Base-by-base conservation (phyloP, 106 monocot genomes). In the Acorus gramineus region DNA sequence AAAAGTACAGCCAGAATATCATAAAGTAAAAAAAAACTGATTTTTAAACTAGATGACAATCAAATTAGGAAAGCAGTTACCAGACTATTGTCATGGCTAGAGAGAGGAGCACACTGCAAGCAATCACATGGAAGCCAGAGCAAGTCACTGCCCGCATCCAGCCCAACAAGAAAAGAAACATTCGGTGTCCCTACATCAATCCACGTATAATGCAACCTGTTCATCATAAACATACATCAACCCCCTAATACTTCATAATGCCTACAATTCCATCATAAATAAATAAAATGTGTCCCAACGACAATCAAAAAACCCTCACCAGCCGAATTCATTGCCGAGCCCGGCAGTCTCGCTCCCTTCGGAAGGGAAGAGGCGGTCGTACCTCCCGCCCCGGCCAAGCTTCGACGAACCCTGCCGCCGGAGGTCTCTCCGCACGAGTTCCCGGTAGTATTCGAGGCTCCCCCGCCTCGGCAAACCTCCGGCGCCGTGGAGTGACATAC, bases 61-160 rank as follows among this genome's bases (percentile, higher is more conserved):
- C 28, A 28, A 28, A 28, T 28, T 28, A 28, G 28, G 28, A 28
- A 44, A 60, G 9, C 49, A 50, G 79, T 28, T 89, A 89, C 89
- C 85, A 85, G 74, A 69, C 74, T 82, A 61, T 78, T 69, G 71
- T 55, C 77, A 69, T 84, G 73, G 56, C 89, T 77, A 69, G 89
- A 80, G 45, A 89, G 68, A 55, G 89, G 84, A 59, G 89, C 89
- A 67, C 89, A 89, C 42, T 81, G 81, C 66, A 89, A 80, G 76
- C 90, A 95, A 71, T 90, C 80, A 69, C 94, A 95, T n/a, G 94
- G 94, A 65, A 95, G 84, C 90, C 90, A 95, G 43, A 90, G 76
- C 71, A 95, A 69, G 68, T 90, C 90, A 76, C 90, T 95, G 53
- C 94, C 94, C 75, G 84, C 82, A 86, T 95, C 90, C 66, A 95